These are phyloP conservation scores for Fusarium abutilonis DNA, from an alignment of 2,329 filamentous ascomycete genomes.

Conservation along the genomic window DNA sequence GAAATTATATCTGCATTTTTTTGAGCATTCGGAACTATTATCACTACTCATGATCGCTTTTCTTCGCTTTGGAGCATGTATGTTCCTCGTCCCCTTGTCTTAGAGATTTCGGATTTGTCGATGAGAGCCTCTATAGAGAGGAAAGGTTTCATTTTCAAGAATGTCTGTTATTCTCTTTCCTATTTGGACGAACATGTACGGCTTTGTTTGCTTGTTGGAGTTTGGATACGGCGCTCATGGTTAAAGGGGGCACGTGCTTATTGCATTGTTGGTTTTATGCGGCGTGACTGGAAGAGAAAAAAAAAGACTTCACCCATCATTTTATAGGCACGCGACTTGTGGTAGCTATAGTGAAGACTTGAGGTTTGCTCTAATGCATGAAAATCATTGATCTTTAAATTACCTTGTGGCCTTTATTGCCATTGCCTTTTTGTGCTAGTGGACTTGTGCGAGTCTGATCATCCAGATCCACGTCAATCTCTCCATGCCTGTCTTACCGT, in stretches of 20 bases:
- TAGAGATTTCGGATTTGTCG: slow-evolving; percentile 28
- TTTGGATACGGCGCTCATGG: slow-evolving; percentile 36
- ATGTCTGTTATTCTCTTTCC: slow-evolving; percentile 16
- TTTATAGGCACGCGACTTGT: slow-evolving; percentile 19
- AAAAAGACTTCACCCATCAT: slow-evolving; percentile 34
- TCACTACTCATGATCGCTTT: slow-evolving; percentile 28
- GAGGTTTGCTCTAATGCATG: slow-evolving; percentile 38
- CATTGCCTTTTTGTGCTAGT: neutral
- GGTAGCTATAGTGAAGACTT: slow-evolving; percentile 19
- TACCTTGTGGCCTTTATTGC: neutral
- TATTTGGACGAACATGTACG: slow-evolving; percentile 6
- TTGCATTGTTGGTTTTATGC: slow-evolving; percentile 27
- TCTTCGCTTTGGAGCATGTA: slow-evolving; percentile 25
- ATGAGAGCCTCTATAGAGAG: slow-evolving; percentile 24
- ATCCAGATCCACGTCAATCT: neutral
- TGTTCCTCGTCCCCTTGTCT: slow-evolving; percentile 12
- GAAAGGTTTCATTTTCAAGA: slow-evolving; percentile 17
- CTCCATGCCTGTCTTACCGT: neutral
- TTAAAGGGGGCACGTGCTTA: slow-evolving; percentile 17
- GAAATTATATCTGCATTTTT: slow-evolving; percentile 41
- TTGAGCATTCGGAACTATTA: slow-evolving; percentile 35
- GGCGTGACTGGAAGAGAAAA: slow-evolving; percentile 37
- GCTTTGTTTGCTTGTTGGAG: slow-evolving; percentile 22
- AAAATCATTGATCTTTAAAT: slow-evolving; percentile 21
- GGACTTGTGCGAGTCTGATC: neutral